phyloP scores from a whole-genome alignment of 345 rosid species.

The Rhodamnia argentea region DNA sequence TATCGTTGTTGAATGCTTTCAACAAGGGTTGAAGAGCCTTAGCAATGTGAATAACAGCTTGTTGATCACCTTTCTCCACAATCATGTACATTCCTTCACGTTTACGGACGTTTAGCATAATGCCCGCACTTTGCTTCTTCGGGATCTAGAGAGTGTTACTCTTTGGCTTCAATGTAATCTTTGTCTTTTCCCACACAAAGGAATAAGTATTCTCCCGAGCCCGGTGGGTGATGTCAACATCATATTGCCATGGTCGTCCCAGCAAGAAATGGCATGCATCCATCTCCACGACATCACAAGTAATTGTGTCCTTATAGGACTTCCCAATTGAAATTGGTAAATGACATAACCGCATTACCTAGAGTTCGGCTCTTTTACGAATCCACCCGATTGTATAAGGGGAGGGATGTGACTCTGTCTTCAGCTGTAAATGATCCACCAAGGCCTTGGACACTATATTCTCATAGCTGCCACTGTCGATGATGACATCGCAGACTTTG shows the following conservation, averaged over 20 bases:
- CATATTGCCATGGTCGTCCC: not conserved
- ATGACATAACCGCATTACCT: not conserved
- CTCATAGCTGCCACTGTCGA: not conserved
- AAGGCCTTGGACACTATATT: not conserved
- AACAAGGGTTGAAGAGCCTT: not conserved
- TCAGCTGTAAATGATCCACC: not conserved
- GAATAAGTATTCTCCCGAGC: not conserved
- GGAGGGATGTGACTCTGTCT: not conserved
- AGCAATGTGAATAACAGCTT: too few species aligned
- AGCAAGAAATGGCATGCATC: slow-evolving; percentile 1
- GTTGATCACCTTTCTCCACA: not conserved
- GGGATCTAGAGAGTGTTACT: not conserved
- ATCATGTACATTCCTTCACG: too few species aligned
- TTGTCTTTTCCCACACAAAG: not conserved
- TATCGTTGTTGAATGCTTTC: not conserved
- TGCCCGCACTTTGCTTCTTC: too few species aligned
- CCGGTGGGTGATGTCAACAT: not conserved
- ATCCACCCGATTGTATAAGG: not conserved
- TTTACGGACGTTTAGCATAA: not conserved
- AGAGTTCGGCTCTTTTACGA: not conserved
- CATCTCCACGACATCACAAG: not conserved
- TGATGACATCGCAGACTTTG: not conserved
- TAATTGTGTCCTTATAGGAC: not conserved
- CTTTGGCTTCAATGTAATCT: too few species aligned
- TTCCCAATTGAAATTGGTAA: not conserved